Evolutionary conservation across 345 rosid species (phyloP).

Genomic region (Cochlearia excelsa): DNA sequence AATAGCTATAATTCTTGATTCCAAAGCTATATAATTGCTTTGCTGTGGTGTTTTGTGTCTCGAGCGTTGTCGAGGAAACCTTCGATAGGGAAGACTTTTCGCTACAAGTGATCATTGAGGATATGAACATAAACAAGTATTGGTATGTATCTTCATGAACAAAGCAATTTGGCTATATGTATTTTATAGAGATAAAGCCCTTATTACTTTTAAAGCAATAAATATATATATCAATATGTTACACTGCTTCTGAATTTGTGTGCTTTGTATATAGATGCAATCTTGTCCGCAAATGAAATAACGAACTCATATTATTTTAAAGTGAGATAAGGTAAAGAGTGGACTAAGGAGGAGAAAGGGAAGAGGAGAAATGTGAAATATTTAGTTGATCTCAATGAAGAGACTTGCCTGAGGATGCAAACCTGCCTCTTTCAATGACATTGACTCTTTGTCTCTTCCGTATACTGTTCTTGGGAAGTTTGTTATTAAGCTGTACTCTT

Average conservation of each 20-base stretch:
- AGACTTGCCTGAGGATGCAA: slow-evolving; percentile 99
- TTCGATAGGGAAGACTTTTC: too few species aligned
- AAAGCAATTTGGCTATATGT: too few species aligned
- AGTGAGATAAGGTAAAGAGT: neutral
- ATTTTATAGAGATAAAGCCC: too few species aligned
- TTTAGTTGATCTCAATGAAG: slow-evolving; percentile 79
- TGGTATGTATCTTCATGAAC: too few species aligned
- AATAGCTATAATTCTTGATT: too few species aligned
- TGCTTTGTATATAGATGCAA: slow-evolving; percentile 15
- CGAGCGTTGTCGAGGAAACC: too few species aligned
- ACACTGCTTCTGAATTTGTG: slow-evolving; percentile 13
- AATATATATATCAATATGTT: slow-evolving; percentile 11
- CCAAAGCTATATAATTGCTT: too few species aligned
- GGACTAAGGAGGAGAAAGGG: neutral
- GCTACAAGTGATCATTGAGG: too few species aligned
- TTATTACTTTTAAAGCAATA: neutral
- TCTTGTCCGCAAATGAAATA: slow-evolving; percentile 18
- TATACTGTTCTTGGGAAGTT: slow-evolving; percentile 80
- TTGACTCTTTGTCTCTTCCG: slow-evolving; percentile 58
- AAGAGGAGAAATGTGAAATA: slow-evolving; percentile 2
- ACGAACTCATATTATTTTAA: slow-evolving; percentile 25
- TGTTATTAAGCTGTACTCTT: slow-evolving; percentile 75
- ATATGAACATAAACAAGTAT: too few species aligned
- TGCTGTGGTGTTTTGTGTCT: too few species aligned
- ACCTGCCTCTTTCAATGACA: slow-evolving; percentile 80